These are phyloP conservation scores for Tardiomyces digboiensis DNA, from an alignment of 1,139 yeast species.

Conservation along the genomic window DNA sequence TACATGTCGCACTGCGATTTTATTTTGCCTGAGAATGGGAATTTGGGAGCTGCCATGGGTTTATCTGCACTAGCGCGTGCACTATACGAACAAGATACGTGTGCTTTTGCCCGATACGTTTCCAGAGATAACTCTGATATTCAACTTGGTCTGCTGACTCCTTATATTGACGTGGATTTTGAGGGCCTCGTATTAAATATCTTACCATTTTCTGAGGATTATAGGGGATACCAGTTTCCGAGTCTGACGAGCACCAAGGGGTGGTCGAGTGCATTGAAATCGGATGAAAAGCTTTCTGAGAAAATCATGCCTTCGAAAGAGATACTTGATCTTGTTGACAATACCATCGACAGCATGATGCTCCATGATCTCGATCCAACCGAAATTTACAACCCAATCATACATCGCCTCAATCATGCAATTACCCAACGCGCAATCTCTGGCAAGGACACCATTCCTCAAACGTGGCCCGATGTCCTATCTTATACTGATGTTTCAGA, in stretches of 20 bases:
- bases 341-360: constrained; percentile 31
- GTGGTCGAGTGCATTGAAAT: background rate
- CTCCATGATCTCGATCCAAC: constrained; percentile 17
- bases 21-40: constrained; percentile 36
- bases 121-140: constrained; percentile 35
- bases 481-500: background rate
- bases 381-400: constrained; percentile 21
- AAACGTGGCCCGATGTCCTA: background rate
- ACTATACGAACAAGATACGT: constrained; percentile 36
- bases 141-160: constrained; percentile 45
- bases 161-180: constrained; percentile 29
- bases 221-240: constrained; percentile 53
- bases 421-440: constrained; percentile 23
- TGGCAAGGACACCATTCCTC: background rate
- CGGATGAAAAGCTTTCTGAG: background rate
- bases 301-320: constrained; percentile 27
- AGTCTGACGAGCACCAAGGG: constrained; percentile 5
- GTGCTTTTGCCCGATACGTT: constrained; percentile 57
- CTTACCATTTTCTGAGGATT: constrained; percentile 78
- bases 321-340: constrained; percentile 31
- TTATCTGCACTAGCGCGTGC: constrained; percentile 45
- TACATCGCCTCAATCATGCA: constrained; percentile 22
- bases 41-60: constrained; percentile 31
- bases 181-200: constrained; percentile 32
- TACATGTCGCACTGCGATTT: background rate